Conservation (phyloP, 129 eudicot species). For the Centrapalus pauciflorus region DNA sequence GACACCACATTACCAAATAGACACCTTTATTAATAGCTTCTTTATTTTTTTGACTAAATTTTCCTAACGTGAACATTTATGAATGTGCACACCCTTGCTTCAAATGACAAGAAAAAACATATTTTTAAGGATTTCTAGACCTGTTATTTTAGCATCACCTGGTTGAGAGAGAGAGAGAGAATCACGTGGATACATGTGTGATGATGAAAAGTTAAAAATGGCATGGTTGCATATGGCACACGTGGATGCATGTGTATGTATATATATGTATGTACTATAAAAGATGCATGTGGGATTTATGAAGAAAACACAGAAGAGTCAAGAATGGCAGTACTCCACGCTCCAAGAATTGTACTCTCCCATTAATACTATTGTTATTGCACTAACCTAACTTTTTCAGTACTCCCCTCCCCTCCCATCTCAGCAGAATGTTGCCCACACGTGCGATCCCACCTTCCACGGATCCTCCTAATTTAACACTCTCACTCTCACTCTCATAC, state of each 20-base stretch:
- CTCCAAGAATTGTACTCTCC: constrained; percentile 20
- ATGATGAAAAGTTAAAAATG: constrained; percentile 13
- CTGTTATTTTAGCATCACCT: too few species aligned
- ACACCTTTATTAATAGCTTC: too few species aligned
- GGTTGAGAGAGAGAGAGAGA: too few species aligned
- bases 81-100: too few species aligned
- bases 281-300: constrained; percentile 31
- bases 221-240: constrained; percentile 30
- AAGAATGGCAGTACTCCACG: constrained; percentile 22
- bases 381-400: constrained; percentile 19
- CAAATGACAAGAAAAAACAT: too few species aligned
- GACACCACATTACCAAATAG: too few species aligned
- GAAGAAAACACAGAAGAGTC: constrained; percentile 13
- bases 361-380: constrained; percentile 12
- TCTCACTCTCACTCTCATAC: too few species aligned
- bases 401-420: too few species aligned
- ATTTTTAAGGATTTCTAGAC: too few species aligned
- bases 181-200: constrained; percentile 26
- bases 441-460: constrained; percentile 35
- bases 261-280: constrained; percentile 17
- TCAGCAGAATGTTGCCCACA: constrained; percentile 27
- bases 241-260: constrained; percentile 27
- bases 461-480: constrained; percentile 6
- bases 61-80: too few species aligned
- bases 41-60: too few species aligned